phyloP scores from a whole-genome alignment of 2,329 filamentous ascomycete genomes.

The Zasmidium citrigriseum region DNA sequence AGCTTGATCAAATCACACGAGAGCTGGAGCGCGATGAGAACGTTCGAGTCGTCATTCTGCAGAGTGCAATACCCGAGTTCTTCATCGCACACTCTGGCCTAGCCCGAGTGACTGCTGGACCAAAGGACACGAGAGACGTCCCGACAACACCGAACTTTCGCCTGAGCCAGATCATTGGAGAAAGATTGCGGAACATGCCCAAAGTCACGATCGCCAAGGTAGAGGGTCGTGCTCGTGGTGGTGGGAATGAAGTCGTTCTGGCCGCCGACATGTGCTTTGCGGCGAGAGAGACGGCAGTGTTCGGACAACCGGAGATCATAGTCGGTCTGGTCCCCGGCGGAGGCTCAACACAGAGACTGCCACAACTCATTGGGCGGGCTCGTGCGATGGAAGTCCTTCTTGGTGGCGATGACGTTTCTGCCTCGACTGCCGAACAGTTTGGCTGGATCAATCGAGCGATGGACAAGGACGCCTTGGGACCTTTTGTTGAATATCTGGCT shows the following conservation, averaged over 20 bases:
- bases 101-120: background rate
- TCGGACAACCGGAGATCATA: background rate
- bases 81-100: constrained; percentile 5
- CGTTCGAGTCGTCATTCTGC: constrained; percentile 43
- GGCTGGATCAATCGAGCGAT: constrained; percentile 1
- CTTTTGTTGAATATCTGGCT: background rate
- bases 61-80: constrained; percentile 42
- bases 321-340: background rate
- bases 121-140: background rate
- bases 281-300: background rate
- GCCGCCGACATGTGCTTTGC: background rate
- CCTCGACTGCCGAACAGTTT: background rate
- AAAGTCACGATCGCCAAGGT: constrained; percentile 1
- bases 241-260: background rate
- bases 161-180: background rate
- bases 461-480: background rate
- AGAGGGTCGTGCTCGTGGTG: background rate
- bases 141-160: background rate
- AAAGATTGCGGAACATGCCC: constrained; percentile 1
- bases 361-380: background rate
- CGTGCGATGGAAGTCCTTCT: background rate
- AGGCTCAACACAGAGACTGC: background rate
- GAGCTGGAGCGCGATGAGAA: background rate
- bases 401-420: background rate
- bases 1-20: background rate